Percentiles rank a stretch among this genome's conserved stretches.
These are phyloP conservation scores for Penicillium rolfsii DNA, from an alignment of 2,329 filamentous ascomycete genomes.

Conservation along the genomic window DNA sequence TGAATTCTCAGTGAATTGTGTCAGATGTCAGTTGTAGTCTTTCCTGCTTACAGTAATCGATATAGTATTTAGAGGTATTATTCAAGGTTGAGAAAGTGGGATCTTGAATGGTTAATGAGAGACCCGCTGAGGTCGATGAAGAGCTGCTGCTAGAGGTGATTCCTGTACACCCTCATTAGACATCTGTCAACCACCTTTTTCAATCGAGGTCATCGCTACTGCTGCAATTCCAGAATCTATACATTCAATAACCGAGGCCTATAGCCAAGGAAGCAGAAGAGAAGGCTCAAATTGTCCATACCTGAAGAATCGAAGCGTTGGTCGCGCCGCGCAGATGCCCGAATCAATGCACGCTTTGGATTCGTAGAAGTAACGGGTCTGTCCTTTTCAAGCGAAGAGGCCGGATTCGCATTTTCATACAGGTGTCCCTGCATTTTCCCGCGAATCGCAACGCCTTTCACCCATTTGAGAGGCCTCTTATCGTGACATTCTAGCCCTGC, in stretches of 20 bases:
- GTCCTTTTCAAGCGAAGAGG: not conserved
- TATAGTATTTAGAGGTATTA: conserved; percentile 33
- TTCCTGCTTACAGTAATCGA: conserved; percentile 38
- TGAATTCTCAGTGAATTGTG: not conserved
- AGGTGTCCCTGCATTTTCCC: conserved; percentile 36
- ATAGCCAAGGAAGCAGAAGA: not conserved
- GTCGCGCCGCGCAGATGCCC: not conserved
- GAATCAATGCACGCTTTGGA: conserved; percentile 4
- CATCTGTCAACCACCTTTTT: not conserved
- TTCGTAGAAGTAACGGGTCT: not conserved
- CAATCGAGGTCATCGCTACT: too few species aligned
- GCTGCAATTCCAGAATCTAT: too few species aligned
- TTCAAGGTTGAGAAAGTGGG: conserved; percentile 15
- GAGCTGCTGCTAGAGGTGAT: not conserved
- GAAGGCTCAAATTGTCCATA: not conserved
- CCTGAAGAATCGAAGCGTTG: not conserved
- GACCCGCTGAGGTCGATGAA: not conserved
- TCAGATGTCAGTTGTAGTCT: too few species aligned
- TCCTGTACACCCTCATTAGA: not conserved
- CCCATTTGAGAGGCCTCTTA: conserved; percentile 41
- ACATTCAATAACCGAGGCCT: too few species aligned
- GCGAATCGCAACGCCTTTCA: conserved; percentile 42
- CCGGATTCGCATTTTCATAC: conserved; percentile 13
- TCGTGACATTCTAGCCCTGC: conserved; percentile 40
- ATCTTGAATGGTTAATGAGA: conserved; percentile 24